Evolutionary conservation across 108 stramenopile genomes (phyloP), one percentile per base, ranked within the genome.

Genomic region (Mayamaea pseudoterrestris): DNA sequence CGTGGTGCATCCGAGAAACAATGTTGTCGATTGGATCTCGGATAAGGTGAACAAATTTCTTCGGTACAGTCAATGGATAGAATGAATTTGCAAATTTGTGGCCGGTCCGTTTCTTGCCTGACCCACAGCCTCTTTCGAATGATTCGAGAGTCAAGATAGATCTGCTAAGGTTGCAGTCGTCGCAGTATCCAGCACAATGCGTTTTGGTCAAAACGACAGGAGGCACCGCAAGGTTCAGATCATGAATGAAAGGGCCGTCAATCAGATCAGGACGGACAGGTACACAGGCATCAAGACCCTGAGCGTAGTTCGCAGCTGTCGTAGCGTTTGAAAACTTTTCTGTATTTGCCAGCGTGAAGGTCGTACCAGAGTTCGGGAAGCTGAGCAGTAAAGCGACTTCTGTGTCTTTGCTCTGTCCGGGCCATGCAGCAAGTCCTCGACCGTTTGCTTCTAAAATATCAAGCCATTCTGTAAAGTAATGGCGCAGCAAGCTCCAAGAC

Each of bases 1-100:
- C 32, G 37, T 54, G 14, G 36, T 78, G 76, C 50, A 66, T 66
- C 18, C 71, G 60, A 13, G 68, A 65, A 9, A 78, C 68, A 3
- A 77, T 35, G 43, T 78, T 78, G 41, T 78, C 69, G 42, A 78
- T 73, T 3, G 76, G 76, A 49, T 71, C 58, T 4, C 76, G 71
- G 41, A 73, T 53, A 43, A 78, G 41, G 49, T 78, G 76, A 23
- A 77, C 50, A 28, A 65, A 63, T 0, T 46, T 26, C 14, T 61
- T 44, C 17, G 74, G 66, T 3, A 74, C 12, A n/a, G 31, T 31
- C 0, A 47, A 36, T 25, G 66, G 13, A 45, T 71, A 73, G 37
- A 30, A 43, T 32, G 23, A 27, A 11, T 28, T 29, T 21, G 41
- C 24, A 2, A 48, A 57, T 32, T 41, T 42, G 12, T 45, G 25